Conservation (phyloP, 495 filamentous ascomycete genomes). For the Diplogelasinospora grovesii region DNA sequence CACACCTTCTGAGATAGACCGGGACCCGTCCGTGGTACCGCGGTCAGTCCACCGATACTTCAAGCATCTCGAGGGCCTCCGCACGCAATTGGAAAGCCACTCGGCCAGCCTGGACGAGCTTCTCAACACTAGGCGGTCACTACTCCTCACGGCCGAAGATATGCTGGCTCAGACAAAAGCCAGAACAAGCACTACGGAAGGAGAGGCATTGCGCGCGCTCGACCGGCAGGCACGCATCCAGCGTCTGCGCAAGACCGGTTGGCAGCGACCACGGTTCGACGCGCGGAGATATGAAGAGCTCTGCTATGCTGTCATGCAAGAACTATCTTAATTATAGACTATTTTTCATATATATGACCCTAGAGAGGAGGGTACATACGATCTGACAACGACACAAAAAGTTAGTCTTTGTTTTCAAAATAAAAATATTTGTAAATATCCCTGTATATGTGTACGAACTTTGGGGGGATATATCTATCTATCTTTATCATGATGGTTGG, state of each 20-base stretch:
- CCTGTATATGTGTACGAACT: too few species aligned
- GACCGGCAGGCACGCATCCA: conserved; percentile 39
- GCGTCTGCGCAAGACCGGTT: conserved; percentile 37
- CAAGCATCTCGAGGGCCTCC: conserved; percentile 33
- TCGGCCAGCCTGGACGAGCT: conserved; percentile 30
- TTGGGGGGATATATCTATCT: too few species aligned
- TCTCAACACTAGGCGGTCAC: conserved; percentile 13
- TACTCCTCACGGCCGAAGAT: conserved; percentile 3
- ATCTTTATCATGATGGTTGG: too few species aligned
- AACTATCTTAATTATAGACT: conserved; percentile 32
- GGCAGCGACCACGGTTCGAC: conserved; percentile 47
- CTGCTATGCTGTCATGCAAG: conserved; percentile 39
- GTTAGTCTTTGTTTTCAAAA: too few species aligned
- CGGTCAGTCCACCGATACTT: conserved; percentile 38
- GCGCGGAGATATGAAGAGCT: conserved; percentile 39
- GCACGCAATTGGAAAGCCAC: conserved; percentile 34
- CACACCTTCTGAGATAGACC: too few species aligned
- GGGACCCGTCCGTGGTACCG: conserved; percentile 29
- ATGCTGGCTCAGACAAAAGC: too few species aligned
- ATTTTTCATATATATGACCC: too few species aligned
- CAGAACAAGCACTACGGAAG: neutral
- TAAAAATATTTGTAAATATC: too few species aligned
- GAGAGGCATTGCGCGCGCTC: conserved; percentile 21
- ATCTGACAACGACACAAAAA: too few species aligned
- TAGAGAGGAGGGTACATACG: too few species aligned